Conservation (phyloP, 306 rosid species). For the apple (Malus domestica) region ASM211411v1 NC_041805.1:26338501-26339000, state of each 20-base stretch:
- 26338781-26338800: conserved; percentile 8
- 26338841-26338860: not conserved
- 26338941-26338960: not conserved
- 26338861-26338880: not conserved
- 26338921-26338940: not conserved
- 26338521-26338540: conserved; percentile 3
- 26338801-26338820: conserved; percentile 7
- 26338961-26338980: not conserved
- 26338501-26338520: conserved; percentile 85
- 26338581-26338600: too few relatives aligned
- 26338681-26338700: conserved; percentile 75
- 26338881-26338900: not conserved
- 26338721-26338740: conserved; percentile 69
- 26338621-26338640: not conserved
- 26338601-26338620: too few relatives aligned
- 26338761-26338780: conserved; percentile 21
- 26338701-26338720: conserved; percentile 62
- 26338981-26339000: too few relatives aligned
- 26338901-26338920: not conserved
- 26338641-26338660: not conserved
- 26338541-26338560: not conserved
- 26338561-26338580: not conserved
- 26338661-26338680: not conserved
- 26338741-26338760: conserved; percentile 91
- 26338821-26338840: not conserved